These are phyloP conservation scores for Globisporangium abappressorium DNA, from an alignment of 352 stramenopile genomes.

Conservation along the genomic window DNA sequence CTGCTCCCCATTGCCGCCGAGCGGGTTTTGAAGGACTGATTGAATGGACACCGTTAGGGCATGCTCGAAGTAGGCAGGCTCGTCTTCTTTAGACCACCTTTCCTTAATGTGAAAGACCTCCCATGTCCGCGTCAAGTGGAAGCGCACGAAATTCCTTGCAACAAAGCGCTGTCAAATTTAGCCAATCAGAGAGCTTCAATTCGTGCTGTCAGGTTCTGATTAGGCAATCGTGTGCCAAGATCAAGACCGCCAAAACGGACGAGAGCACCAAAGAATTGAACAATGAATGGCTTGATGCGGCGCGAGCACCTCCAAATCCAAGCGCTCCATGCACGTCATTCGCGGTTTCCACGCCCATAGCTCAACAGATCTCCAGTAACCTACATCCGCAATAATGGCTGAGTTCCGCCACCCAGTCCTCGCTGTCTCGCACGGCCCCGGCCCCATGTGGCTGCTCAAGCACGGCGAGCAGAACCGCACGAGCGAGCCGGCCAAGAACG, in stretches of 20 bases:
- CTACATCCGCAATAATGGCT: conserved; percentile 11
- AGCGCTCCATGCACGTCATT: neutral
- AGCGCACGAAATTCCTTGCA: too few relatives aligned
- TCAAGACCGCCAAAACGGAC: neutral
- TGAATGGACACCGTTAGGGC: neutral
- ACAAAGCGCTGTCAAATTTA: neutral
- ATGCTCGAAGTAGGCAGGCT: too few relatives aligned
- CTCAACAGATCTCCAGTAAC: neutral
- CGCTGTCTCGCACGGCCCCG: conserved; percentile 58
- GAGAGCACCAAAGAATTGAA: neutral
- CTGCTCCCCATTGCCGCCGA: conserved; percentile 7
- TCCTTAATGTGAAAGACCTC: neutral
- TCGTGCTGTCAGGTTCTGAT: conserved; percentile 8
- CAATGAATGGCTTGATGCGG: too few relatives aligned
- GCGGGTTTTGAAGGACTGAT: neutral
- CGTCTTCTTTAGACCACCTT: too few relatives aligned
- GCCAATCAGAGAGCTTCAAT: neutral
- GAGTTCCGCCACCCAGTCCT: conserved; percentile 34
- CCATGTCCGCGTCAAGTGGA: too few relatives aligned
- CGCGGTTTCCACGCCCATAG: neutral
- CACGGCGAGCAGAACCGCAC: conserved; percentile 35
- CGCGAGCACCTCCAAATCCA: too few relatives aligned
- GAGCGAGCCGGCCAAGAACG: conserved; percentile 33
- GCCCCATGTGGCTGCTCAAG: conserved; percentile 61
- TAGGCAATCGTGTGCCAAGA: neutral